Conservation (phyloP, 331 rosid genomes). For the Arachis monticola region DNA sequence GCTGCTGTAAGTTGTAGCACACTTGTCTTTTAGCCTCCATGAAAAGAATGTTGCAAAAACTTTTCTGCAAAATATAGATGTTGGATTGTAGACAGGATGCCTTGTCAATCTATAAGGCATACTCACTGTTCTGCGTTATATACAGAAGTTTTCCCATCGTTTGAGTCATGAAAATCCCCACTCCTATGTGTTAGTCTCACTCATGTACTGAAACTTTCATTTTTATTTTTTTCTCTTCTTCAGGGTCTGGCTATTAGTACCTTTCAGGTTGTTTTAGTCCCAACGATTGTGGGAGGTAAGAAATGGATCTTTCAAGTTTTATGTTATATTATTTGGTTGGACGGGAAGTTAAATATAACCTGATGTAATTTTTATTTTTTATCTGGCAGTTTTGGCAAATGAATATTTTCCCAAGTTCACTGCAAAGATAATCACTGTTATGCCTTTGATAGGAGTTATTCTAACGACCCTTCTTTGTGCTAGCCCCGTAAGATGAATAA, state of each 20-base stretch:
- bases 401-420: conserved; percentile 93
- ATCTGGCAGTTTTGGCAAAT: conserved; percentile 78
- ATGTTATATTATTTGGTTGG: conserved; percentile 1
- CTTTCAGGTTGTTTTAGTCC: conserved; percentile 96
- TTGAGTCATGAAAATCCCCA: conserved; percentile 4
- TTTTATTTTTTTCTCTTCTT: conserved; percentile 24
- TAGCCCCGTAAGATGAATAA: conserved; percentile 70
- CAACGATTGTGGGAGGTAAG: conserved; percentile 94
- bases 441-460: conserved; percentile 85
- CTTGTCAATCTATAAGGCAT: neutral
- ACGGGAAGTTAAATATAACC: conserved; percentile 18
- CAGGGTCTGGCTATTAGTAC: conserved; percentile 92
- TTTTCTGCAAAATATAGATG: conserved; percentile 17
- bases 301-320: conserved; percentile 34
- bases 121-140: neutral
- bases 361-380: conserved; percentile 41
- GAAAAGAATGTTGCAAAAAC: conserved; percentile 18
- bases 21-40: neutral
- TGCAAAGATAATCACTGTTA: conserved; percentile 71
- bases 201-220: conserved; percentile 2
- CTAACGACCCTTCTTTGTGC: conserved; percentile 95
- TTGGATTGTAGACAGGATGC: conserved; percentile 17
- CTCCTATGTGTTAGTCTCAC: conserved; percentile 28
- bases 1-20: conserved; percentile 73
- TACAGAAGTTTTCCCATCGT: conserved; percentile 8